A percentile compares a stretch with the other conserved stretches of the same genome.
phyloP scores from a whole-genome alignment of 2,329 filamentous ascomycete genomes.

The Colletotrichum sp. region DNA sequence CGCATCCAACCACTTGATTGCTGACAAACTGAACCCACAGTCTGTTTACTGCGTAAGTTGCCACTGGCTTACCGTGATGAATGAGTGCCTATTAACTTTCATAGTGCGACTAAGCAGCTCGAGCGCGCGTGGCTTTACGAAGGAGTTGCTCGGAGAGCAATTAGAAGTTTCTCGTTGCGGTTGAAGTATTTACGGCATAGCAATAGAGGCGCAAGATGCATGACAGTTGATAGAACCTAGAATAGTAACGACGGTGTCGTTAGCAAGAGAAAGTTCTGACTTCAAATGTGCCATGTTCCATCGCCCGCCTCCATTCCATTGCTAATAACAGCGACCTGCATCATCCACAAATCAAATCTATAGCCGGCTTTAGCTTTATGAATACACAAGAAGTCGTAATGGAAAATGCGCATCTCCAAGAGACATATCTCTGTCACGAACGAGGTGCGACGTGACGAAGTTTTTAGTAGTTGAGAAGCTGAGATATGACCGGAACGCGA shows the following conservation, averaged over 20 bases:
- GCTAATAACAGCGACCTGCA: neutral
- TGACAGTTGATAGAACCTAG: neutral
- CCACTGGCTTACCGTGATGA: neutral
- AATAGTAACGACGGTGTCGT: neutral
- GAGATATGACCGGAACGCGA: neutral
- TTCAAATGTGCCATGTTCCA: neutral
- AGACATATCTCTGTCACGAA: fast-evolving
- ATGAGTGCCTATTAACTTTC: neutral
- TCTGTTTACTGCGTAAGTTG: neutral
- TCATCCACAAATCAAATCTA: neutral
- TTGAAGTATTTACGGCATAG: neutral
- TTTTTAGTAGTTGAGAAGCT: neutral
- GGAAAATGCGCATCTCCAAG: neutral
- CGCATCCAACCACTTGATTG: neutral
- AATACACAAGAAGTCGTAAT: neutral
- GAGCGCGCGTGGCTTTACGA: fast-evolving
- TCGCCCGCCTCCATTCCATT: neutral
- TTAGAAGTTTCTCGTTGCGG: fast-evolving
- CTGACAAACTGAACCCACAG: neutral
- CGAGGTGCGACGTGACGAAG: neutral
- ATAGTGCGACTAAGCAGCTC: neutral
- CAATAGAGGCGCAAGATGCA: neutral
- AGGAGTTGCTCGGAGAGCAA: neutral
- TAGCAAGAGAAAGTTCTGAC: neutral
- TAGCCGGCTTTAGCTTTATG: fast-evolving